Conservation (phyloP, 352 stramenopile species). For the Globisporangium sylvaticum region DNA sequence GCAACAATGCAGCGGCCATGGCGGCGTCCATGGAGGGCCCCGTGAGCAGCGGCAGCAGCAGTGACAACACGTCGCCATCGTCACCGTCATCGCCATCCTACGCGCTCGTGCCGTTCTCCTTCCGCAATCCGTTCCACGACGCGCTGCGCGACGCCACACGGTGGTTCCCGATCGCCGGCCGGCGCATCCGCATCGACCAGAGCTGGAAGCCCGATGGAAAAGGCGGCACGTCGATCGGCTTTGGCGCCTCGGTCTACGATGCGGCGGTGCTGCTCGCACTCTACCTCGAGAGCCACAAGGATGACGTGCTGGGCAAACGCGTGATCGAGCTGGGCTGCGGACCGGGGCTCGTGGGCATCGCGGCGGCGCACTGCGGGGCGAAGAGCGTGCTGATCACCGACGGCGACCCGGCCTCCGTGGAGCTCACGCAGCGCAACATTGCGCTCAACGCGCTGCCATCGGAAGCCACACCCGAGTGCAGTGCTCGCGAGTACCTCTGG, state of each 20-base stretch:
- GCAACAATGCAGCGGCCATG: neutral
- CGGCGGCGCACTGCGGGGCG: conserved; percentile 48
- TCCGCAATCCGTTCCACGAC: conserved; percentile 73
- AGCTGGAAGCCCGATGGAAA: conserved; percentile 73
- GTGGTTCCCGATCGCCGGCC: conserved; percentile 61
- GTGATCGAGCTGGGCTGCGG: conserved; percentile 75
- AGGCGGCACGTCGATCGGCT: conserved; percentile 67
- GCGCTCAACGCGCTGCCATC: conserved; percentile 30
- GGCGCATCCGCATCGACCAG: conserved; percentile 63
- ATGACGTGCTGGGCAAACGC: conserved; percentile 43
- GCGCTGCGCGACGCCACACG: conserved; percentile 57
- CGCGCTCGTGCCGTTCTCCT: conserved; percentile 68
- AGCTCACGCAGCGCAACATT: conserved; percentile 61
- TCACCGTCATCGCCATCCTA: neutral
- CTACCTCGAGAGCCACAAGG: conserved; percentile 59
- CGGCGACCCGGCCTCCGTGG: conserved; percentile 64
- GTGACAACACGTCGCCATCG: neutral
- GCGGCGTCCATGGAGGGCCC: conserved; percentile 11
- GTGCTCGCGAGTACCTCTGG: conserved; percentile 57
- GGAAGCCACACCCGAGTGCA: conserved; percentile 17
- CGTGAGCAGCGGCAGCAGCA: neutral
- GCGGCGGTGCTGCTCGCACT: conserved; percentile 71
- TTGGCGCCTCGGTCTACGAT: conserved; percentile 82
- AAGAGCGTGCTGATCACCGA: conserved; percentile 58
- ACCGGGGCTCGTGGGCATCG: conserved; percentile 68